Conservation (phyloP, 2,329 filamentous ascomycete species). For the Colletotrichum caudatum region DNA sequence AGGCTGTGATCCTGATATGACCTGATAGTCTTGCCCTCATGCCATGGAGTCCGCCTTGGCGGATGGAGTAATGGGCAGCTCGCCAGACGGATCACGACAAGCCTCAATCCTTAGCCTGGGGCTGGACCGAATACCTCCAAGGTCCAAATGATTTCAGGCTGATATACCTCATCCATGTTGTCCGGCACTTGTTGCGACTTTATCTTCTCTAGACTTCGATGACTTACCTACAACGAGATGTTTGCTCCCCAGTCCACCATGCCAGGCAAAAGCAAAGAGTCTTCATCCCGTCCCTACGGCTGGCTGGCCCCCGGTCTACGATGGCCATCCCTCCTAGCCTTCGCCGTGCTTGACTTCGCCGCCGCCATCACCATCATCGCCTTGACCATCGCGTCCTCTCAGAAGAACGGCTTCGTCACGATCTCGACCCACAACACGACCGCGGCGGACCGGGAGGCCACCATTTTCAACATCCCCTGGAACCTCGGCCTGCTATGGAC, state of each 20-base stretch:
- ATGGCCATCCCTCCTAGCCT: conserved; percentile 4
- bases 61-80: not conserved
- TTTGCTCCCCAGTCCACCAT: not conserved
- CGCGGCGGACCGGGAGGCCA: not conserved
- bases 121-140: not conserved
- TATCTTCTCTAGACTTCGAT: not conserved
- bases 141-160: not conserved
- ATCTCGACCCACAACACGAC: not conserved
- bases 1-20: not conserved
- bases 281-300: not conserved
- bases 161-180: too few relatives aligned
- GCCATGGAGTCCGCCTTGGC: not conserved
- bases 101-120: not conserved
- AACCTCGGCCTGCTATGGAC: conserved; percentile 13
- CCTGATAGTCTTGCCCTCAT: not conserved
- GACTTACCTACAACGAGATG: too few relatives aligned
- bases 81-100: not conserved
- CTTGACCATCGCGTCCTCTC: not conserved
- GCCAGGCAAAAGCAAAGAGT: not conserved
- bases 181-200: not conserved
- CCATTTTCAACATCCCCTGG: conserved; percentile 1
- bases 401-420: conserved; percentile 16
- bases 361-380: conserved; percentile 4
- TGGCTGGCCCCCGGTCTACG: conserved; percentile 2
- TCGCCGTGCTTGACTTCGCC: conserved; percentile 7